phyloP scores from a whole-genome alignment of 805 yeast genomes.

The Candida michaelii region DNA sequence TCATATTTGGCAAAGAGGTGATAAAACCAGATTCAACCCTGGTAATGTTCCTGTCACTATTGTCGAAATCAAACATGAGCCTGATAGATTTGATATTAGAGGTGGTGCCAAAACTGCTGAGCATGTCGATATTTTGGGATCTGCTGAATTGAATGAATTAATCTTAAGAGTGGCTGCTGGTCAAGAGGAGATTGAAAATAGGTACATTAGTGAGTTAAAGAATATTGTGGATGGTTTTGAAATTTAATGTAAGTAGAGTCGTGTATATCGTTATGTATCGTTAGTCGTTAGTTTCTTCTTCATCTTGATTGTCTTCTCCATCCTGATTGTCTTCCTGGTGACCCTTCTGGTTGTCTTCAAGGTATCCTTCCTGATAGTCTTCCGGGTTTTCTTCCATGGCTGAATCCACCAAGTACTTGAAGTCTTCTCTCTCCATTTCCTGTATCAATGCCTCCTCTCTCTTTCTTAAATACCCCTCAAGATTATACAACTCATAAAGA shows the following conservation, averaged over 20 bases:
- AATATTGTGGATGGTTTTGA: constrained; percentile 59
- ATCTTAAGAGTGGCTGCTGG: constrained; percentile 83
- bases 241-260: too few relatives aligned
- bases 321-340: not conserved
- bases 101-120: constrained; percentile 98
- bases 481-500: constrained; percentile 9
- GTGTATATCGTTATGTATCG: too few relatives aligned
- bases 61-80: constrained; percentile 91
- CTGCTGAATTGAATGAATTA: constrained; percentile 88
- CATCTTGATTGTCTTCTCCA: not conserved
- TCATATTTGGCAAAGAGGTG: constrained; percentile 78
- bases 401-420: not conserved
- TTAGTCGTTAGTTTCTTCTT: not conserved
- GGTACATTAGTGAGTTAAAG: constrained; percentile 56
- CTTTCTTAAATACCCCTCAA: not conserved
- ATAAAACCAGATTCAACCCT: constrained; percentile 72
- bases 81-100: constrained; percentile 88
- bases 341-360: not conserved
- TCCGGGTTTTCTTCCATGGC: not conserved
- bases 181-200: constrained; percentile 65
- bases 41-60: constrained; percentile 68
- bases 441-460: not conserved
- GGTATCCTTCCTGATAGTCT: not conserved
- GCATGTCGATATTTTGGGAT: constrained; percentile 94
- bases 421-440: not conserved